A percentile compares a stretch with the other conserved stretches of the same genome.
Conservation (phyloP, 768 basidiomycete genomes). For the Lepiota subincarnata region DNA sequence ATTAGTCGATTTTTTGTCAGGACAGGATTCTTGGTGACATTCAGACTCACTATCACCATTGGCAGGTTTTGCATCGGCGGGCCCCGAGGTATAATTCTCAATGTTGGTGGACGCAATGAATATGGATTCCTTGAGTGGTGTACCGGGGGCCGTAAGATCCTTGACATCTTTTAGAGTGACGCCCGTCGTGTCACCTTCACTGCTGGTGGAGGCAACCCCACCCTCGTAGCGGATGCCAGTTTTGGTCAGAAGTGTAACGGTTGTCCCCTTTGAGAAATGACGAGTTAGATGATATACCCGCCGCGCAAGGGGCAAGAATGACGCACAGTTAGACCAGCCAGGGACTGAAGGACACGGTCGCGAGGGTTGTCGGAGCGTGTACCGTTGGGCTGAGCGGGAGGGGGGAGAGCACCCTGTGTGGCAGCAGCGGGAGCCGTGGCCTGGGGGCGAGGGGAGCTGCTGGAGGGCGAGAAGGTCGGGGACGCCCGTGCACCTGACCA, state of each 20-base stretch:
- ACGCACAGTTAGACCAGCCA: conserved; percentile 71
- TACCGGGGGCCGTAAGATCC: conserved; percentile 63
- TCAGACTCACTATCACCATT: conserved; percentile 66
- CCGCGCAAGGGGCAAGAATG: conserved; percentile 1
- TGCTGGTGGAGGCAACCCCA: conserved; percentile 53
- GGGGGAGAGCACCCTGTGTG: conserved; percentile 37
- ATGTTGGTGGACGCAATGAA: conserved; percentile 74
- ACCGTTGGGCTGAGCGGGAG: conserved; percentile 47
- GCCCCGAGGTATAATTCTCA: conserved; percentile 68
- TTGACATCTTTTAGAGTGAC: conserved; percentile 76
- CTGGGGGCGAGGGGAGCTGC: conserved; percentile 32
- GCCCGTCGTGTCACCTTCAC: conserved; percentile 66
- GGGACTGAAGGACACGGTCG: conserved; percentile 59
- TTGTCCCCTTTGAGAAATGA: conserved; percentile 56
- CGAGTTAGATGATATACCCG: conserved; percentile 4
- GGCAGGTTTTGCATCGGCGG: conserved; percentile 63
- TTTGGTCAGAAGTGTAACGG: conserved; percentile 73
- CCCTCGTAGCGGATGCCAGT: conserved; percentile 72
- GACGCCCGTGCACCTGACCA: conserved; percentile 70
- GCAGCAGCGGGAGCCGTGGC: conserved; percentile 27
- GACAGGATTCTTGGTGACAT: background rate
- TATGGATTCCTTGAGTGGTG: conserved; percentile 63
- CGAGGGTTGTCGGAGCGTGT: conserved; percentile 43
- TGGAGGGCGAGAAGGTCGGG: conserved; percentile 63
- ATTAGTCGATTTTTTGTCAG: conserved; percentile 4